These are phyloP conservation scores for Penicillium vulpinum DNA, from an alignment of 2,329 filamentous ascomycete genomes.

Conservation along the genomic window DNA sequence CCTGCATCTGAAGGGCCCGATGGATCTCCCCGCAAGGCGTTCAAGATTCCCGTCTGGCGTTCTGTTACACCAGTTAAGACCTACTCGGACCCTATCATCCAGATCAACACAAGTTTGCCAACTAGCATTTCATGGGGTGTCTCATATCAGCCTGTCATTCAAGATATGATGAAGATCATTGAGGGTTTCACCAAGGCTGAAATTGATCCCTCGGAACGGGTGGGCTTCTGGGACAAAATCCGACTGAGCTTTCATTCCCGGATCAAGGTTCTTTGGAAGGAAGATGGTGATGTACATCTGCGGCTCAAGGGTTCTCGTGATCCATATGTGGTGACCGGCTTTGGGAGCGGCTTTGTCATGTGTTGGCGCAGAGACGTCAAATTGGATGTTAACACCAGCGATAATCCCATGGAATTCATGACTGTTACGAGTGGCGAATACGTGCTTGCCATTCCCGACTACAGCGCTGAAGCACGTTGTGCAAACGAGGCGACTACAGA, in stretches of 20 bases:
- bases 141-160: constrained; percentile 94
- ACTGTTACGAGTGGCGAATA: constrained; percentile 94
- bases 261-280: constrained; percentile 86
- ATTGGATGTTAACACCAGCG: constrained; percentile 79
- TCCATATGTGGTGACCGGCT: constrained; percentile 88
- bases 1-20: constrained; percentile 64
- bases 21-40: constrained; percentile 61
- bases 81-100: constrained; percentile 86
- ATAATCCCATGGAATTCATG: constrained; percentile 92
- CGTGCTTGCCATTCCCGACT: constrained; percentile 90
- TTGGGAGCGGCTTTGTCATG: constrained; percentile 95
- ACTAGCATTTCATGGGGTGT: constrained; percentile 97
- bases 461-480: constrained; percentile 80
- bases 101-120: constrained; percentile 89
- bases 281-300: constrained; percentile 91
- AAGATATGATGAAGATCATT: constrained; percentile 99
- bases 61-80: constrained; percentile 95
- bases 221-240: constrained; percentile 99
- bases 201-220: constrained; percentile 86
- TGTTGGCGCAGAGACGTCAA: constrained; percentile 95
- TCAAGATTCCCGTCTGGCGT: constrained; percentile 80
- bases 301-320: constrained; percentile 86
- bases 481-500: constrained; percentile 47
- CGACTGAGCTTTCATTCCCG: constrained; percentile 90
- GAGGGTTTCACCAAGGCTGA: constrained; percentile 97